Conservation (phyloP, 164 flowering plant genomes). For the Tetracentron sinense region DNA sequence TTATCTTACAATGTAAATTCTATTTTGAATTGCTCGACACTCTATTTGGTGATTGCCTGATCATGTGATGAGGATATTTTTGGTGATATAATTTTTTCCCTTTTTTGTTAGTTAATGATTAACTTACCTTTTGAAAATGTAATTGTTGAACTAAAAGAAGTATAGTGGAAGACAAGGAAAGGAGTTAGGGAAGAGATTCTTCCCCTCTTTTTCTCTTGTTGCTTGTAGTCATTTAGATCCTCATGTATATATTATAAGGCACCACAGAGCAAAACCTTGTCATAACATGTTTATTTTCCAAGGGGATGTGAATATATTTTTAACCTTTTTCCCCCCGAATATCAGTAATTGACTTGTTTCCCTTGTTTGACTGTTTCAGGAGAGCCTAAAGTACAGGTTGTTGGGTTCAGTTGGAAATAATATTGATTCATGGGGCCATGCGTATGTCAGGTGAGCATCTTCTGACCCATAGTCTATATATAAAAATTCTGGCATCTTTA, state of each 20-base stretch:
- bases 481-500: too few species aligned
- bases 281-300: neutral
- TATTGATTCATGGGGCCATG: constrained; percentile 99
- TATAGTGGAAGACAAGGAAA: too few species aligned
- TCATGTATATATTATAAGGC: neutral
- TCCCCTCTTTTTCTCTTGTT: too few species aligned
- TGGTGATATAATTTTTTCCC: neutral
- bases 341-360: neutral
- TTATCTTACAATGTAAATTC: neutral
- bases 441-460: constrained; percentile 75
- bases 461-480: neutral
- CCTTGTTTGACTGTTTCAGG: constrained; percentile 43
- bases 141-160: too few species aligned
- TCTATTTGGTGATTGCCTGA: neutral
- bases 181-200: too few species aligned
- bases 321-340: neutral
- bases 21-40: neutral
- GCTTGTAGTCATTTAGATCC: too few species aligned
- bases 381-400: constrained; percentile 82
- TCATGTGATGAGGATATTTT: neutral
- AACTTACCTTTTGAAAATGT: too few species aligned
- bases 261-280: neutral
- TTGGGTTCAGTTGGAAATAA: constrained; percentile 95
- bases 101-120: neutral
- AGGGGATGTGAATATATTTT: too few species aligned